Evolutionary conservation across 2,329 filamentous ascomycete species (phyloP).

Genomic region (Hirsutella thompsonii): DNA sequence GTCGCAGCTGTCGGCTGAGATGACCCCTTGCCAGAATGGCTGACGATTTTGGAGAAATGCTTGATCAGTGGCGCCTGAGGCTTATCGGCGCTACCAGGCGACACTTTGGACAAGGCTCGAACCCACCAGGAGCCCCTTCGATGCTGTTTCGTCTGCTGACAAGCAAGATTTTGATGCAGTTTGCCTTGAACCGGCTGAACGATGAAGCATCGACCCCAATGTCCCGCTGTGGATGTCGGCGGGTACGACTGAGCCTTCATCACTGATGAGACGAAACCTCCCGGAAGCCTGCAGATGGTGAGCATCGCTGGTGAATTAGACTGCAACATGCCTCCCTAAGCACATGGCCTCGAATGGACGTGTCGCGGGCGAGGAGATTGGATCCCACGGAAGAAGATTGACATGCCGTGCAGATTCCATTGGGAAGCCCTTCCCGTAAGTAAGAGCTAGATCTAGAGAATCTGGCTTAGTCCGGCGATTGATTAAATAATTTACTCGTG

Average conservation of each 20-base stretch:
- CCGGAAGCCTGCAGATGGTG: conserved; percentile 1
- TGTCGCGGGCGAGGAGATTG: neutral
- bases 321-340: neutral
- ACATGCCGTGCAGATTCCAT: too few species aligned
- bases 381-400: neutral
- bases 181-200: neutral
- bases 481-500: too few species aligned
- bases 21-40: neutral
- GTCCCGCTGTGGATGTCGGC: neutral
- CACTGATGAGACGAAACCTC: neutral
- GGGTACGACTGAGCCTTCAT: too few species aligned
- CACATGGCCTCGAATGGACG: neutral
- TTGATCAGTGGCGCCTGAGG: conserved; percentile 1
- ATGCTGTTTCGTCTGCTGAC: conserved; percentile 8
- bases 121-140: conserved; percentile 5
- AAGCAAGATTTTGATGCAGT: conserved; percentile 9
- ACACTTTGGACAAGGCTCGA: conserved; percentile 8
- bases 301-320: neutral
- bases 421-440: too few species aligned
- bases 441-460: too few species aligned
- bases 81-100: conserved; percentile 2
- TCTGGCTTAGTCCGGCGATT: too few species aligned
- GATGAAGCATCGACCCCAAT: neutral
- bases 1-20: conserved; percentile 23
- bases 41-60: conserved; percentile 4